phyloP scores from a whole-genome alignment of 2,329 filamentous ascomycete species.

The Microcera coccophila region DNA sequence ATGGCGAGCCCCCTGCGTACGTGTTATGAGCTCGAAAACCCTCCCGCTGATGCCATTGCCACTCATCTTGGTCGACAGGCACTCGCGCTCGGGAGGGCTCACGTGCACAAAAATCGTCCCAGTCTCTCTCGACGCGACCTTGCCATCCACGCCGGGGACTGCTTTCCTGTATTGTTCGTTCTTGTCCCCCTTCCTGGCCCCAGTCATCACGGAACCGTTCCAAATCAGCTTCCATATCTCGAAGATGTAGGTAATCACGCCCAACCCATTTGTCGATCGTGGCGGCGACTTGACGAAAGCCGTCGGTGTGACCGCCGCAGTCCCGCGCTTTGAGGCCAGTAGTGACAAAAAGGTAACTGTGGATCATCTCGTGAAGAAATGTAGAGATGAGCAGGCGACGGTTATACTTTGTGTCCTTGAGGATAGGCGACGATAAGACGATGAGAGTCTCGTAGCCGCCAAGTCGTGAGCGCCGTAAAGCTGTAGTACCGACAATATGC shows the following conservation, averaged over 20 bases:
- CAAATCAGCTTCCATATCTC: constrained; percentile 60
- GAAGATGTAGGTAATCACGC: constrained; percentile 49
- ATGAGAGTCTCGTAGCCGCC: constrained; percentile 61
- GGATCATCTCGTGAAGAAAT: constrained; percentile 64
- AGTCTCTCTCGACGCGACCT: constrained; percentile 8
- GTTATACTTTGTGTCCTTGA: constrained; percentile 54
- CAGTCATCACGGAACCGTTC: constrained; percentile 44
- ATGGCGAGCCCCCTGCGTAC: constrained; percentile 26
- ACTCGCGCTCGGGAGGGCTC: constrained; percentile 16
- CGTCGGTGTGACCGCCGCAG: constrained; percentile 57
- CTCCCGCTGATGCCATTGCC: constrained; percentile 36
- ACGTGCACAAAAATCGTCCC: constrained; percentile 11
- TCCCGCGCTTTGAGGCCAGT: constrained; percentile 56
- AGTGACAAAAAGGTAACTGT: constrained; percentile 61
- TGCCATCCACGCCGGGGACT: constrained; percentile 19
- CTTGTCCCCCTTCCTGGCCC: constrained; percentile 11
- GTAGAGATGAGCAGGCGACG: constrained; percentile 59
- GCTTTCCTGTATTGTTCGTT: constrained; percentile 10
- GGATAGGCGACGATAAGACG: constrained; percentile 56
- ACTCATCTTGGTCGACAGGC: constrained; percentile 21
- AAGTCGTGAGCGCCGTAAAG: constrained; percentile 44
- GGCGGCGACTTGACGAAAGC: constrained; percentile 55
- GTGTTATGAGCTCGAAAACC: constrained; percentile 28
- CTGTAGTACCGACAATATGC: constrained; percentile 60
- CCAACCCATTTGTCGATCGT: constrained; percentile 62